A percentile compares a stretch with the other conserved stretches of the same genome.
Evolutionary conservation across 23 red algal genomes (phyloP).

Genomic region (Gracilariopsis chorda): DNA sequence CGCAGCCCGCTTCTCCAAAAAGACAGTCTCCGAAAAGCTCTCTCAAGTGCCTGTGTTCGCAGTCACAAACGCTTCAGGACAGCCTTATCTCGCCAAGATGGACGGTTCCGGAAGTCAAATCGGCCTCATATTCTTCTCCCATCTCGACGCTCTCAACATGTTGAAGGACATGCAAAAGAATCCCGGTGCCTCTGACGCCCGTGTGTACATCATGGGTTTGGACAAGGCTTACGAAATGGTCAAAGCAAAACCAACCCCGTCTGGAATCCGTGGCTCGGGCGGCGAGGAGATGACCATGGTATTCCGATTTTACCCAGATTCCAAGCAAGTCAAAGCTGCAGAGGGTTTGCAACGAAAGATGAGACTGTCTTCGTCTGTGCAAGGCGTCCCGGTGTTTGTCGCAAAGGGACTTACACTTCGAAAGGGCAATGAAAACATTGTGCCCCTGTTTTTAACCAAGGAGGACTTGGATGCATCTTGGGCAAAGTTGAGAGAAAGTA

Average conservation of each 20-base stretch:
- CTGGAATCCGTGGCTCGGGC: slow-evolving; percentile 74
- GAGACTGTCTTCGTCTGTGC: slow-evolving; percentile 23
- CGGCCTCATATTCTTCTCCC: slow-evolving; percentile 95
- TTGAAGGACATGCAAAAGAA: slow-evolving; percentile 87
- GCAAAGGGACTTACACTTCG: slow-evolving; percentile 84
- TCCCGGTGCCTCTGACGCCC: slow-evolving; percentile 78
- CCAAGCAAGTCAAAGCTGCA: slow-evolving; percentile 79
- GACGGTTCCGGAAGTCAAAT: slow-evolving; percentile 79
- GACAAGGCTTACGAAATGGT: slow-evolving; percentile 99
- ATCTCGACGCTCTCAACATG: slow-evolving; percentile 88
- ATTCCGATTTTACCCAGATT: slow-evolving; percentile 93
- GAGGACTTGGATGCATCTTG: slow-evolving; percentile 92
- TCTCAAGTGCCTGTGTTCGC: slow-evolving; percentile 97
- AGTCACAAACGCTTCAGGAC: slow-evolving; percentile 93
- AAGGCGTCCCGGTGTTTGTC: slow-evolving; percentile 91
- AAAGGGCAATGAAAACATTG: slow-evolving; percentile 86
- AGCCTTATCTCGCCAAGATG: slow-evolving; percentile 96
- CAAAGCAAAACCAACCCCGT: slow-evolving; percentile 79
- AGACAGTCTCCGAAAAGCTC: slow-evolving; percentile 85
- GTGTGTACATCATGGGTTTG: slow-evolving; percentile 92
- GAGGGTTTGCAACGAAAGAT: slow-evolving; percentile 66
- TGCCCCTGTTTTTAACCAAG: slow-evolving; percentile 94
- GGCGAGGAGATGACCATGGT: slow-evolving; percentile 97
- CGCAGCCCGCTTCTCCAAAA: slow-evolving; percentile 75
- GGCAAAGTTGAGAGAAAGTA: slow-evolving; percentile 66